Percentiles rank a stretch among this genome's conserved stretches.
phyloP scores from a whole-genome alignment of 371 early-diverging fungal genomes.

The Circinella minor region DNA sequence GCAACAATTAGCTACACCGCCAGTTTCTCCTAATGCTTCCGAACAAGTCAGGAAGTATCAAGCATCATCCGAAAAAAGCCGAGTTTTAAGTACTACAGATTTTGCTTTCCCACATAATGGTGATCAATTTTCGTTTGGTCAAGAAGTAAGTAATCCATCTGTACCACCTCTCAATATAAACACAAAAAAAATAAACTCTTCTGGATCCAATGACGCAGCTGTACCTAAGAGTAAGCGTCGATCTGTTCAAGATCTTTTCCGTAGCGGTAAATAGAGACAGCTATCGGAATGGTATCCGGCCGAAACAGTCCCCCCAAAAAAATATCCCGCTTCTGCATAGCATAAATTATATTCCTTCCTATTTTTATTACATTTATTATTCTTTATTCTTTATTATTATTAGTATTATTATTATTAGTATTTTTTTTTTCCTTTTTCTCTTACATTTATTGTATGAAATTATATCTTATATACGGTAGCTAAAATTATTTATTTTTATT shows the following conservation, averaged over 20 bases:
- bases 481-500: too few relatives aligned
- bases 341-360: not conserved
- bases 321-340: not conserved
- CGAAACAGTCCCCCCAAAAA: not conserved
- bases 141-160: not conserved
- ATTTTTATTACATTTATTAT: not conserved
- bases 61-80: not conserved
- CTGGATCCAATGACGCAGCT: not conserved
- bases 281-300: not conserved
- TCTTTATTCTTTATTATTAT: too few relatives aligned
- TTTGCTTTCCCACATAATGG: slow-evolving; percentile 22
- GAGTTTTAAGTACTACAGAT: slow-evolving; percentile 4
- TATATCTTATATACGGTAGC: slow-evolving; percentile 4
- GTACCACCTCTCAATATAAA: slow-evolving; percentile 3
- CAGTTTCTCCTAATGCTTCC: slow-evolving; percentile 8
- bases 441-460: slow-evolving; percentile 8
- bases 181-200: not conserved
- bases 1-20: not conserved
- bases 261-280: slow-evolving; percentile 1
- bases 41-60: slow-evolving; percentile 5
- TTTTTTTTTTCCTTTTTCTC: not conserved
- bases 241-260: slow-evolving; percentile 21
- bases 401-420: not conserved
- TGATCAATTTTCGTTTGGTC: slow-evolving; percentile 15
- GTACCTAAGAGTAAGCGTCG: slow-evolving; percentile 22